phyloP scores from a whole-genome alignment of 345 rosid genomes.

The Kandelia obovata region DNA sequence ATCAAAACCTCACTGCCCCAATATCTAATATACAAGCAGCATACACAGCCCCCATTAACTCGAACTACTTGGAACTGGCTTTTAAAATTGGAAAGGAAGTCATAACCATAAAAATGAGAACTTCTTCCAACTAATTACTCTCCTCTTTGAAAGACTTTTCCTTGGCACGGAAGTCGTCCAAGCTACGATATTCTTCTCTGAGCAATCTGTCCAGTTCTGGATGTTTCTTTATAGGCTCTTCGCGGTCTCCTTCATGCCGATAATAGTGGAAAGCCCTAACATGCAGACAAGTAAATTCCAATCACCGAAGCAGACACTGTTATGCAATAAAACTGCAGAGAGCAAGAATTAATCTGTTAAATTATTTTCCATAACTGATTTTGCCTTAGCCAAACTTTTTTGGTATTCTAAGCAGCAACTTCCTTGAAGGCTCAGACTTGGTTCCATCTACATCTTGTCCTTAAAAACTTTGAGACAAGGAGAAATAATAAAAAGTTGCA shows the following conservation, averaged over 20 bases:
- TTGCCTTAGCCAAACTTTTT: no score
- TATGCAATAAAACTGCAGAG: neutral
- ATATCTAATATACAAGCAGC: constrained; percentile 24
- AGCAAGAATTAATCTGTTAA: neutral
- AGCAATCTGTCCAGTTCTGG: constrained; percentile 81
- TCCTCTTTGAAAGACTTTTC: constrained; percentile 41
- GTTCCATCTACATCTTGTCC: no score
- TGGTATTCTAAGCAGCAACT: no score
- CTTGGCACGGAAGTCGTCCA: constrained; percentile 72
- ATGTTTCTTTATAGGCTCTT: constrained; percentile 55
- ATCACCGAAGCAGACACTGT: neutral
- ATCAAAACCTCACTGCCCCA: constrained; percentile 23
- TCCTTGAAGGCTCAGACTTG: no score
- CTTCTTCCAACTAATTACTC: constrained; percentile 19
- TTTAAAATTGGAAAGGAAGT: constrained; percentile 40
- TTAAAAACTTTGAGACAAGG: no score
- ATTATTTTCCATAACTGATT: no score
- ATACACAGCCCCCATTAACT: constrained; percentile 11
- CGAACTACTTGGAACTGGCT: constrained; percentile 17
- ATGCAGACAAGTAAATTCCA: constrained; percentile 4
- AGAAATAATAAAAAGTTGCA: no score
- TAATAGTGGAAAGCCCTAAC: constrained; percentile 97
- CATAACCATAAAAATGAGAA: neutral
- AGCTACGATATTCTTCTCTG: constrained; percentile 53
- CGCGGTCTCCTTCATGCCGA: constrained; percentile 37